phyloP scores from a whole-genome alignment of 768 basidiomycete species.

The Lyophyllum atratum region DNA sequence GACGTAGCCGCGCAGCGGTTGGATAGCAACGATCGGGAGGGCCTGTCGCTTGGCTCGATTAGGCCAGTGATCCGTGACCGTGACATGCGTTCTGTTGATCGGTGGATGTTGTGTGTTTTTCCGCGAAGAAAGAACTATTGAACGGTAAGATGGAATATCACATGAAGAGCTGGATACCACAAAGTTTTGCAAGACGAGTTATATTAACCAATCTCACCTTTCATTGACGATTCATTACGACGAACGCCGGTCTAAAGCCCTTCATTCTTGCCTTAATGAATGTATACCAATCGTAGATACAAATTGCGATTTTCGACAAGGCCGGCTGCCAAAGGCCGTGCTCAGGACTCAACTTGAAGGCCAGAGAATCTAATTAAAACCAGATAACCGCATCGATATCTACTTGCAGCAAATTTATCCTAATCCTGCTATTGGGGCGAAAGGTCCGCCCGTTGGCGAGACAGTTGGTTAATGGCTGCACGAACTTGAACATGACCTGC shows the following conservation, averaged over 20 bases:
- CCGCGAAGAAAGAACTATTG: slow-evolving; percentile 1
- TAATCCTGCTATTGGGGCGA: neutral
- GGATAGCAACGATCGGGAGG: slow-evolving; percentile 18
- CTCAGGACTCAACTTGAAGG: neutral
- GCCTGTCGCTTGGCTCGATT: slow-evolving; percentile 3
- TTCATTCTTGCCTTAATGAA: neutral
- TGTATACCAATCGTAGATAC: too few relatives aligned
- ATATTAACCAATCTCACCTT: neutral
- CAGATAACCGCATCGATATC: neutral
- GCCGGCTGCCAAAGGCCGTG: too few relatives aligned
- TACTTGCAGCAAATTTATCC: neutral
- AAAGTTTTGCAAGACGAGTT: neutral
- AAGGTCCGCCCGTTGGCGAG: neutral
- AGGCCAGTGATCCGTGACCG: slow-evolving; percentile 1
- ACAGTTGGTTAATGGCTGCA: neutral
- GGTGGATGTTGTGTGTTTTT: slow-evolving; percentile 1
- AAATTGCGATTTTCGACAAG: too few relatives aligned
- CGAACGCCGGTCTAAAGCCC: neutral
- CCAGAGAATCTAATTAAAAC: neutral
- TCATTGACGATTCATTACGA: neutral
- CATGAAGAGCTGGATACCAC: neutral
- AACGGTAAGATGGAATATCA: neutral
- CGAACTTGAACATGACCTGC: neutral
- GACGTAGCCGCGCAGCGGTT: slow-evolving; percentile 14
- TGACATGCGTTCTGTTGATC: neutral